phyloP scores from a whole-genome alignment of 257 asterid species.

The Solanum arcanum region DNA sequence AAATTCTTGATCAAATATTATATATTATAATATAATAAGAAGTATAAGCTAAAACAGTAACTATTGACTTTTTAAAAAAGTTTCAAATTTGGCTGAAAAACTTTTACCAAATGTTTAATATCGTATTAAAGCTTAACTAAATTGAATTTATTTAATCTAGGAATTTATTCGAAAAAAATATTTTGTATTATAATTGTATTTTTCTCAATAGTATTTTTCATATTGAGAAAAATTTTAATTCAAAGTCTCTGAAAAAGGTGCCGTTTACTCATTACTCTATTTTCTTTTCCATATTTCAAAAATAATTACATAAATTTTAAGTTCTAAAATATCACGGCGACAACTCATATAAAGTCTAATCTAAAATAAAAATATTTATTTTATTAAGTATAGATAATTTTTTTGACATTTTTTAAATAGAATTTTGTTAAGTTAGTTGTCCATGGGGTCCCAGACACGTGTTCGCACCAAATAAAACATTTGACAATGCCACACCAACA shows the following conservation, averaged over 20 bases:
- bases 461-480: not conserved
- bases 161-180: too few relatives aligned
- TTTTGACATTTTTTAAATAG: not conserved
- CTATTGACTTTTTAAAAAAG: not conserved
- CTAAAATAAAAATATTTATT: too few relatives aligned
- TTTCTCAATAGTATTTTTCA: too few relatives aligned
- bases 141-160: too few relatives aligned
- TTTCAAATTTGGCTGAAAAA: not conserved
- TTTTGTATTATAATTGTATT: too few relatives aligned
- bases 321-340: fast-evolving
- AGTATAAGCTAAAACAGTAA: not conserved
- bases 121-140: not conserved
- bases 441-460: not conserved
- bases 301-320: too few relatives aligned
- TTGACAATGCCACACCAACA: not conserved
- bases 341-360: too few relatives aligned
- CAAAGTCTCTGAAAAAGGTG: too few relatives aligned
- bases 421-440: not conserved
- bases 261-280: too few relatives aligned
- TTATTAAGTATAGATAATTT: not conserved
- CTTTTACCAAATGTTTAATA: not conserved
- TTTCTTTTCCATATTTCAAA: too few relatives aligned
- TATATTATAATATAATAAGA: not conserved
- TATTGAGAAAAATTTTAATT: too few relatives aligned
- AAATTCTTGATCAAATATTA: not conserved